Evolutionary conservation across 352 stramenopile species (phyloP).

Genomic region (Albugo candida): DNA sequence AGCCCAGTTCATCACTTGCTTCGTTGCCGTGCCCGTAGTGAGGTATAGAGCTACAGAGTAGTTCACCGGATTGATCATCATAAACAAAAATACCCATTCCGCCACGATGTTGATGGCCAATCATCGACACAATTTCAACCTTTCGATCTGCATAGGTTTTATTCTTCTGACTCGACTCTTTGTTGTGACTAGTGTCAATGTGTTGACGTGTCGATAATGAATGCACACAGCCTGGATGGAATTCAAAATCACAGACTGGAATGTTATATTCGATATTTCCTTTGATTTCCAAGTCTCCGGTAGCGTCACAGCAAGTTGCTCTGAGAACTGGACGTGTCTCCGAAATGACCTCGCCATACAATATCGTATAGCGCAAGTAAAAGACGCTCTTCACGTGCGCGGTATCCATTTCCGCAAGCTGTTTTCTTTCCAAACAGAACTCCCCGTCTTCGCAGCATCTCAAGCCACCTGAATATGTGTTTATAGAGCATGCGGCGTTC

Average conservation of each 20-base stretch:
- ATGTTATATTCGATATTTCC: conserved; percentile 71
- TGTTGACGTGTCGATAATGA: conserved; percentile 47
- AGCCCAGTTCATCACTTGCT: conserved; percentile 47
- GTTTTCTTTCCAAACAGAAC: conserved; percentile 38
- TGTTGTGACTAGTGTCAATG: conserved; percentile 19
- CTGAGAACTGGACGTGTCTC: conserved; percentile 45
- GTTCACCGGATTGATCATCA: conserved; percentile 37
- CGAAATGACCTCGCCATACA: conserved; percentile 34
- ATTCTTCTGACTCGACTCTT: conserved; percentile 6
- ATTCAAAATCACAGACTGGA: conserved; percentile 30
- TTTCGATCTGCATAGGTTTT: conserved; percentile 18
- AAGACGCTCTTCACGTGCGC: conserved; percentile 16
- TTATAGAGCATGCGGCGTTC: conserved; percentile 38
- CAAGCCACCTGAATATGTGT: conserved; percentile 47
- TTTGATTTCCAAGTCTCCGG: conserved; percentile 28
- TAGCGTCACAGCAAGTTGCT: conserved; percentile 49
- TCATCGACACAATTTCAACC: conserved; percentile 59
- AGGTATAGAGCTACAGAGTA: conserved; percentile 43
- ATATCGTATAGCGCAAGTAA: conserved; percentile 57
- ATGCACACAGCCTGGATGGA: conserved; percentile 55
- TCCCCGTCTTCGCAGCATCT: conserved; percentile 55
- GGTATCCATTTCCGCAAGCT: conserved; percentile 15
- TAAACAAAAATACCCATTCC: conserved; percentile 54
- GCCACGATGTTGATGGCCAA: conserved; percentile 57
- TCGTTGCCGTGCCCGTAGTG: conserved; percentile 36